Evolutionary conservation across 257 asterid genomes (phyloP).

Genomic region (Nicotiana attenuata): DNA sequence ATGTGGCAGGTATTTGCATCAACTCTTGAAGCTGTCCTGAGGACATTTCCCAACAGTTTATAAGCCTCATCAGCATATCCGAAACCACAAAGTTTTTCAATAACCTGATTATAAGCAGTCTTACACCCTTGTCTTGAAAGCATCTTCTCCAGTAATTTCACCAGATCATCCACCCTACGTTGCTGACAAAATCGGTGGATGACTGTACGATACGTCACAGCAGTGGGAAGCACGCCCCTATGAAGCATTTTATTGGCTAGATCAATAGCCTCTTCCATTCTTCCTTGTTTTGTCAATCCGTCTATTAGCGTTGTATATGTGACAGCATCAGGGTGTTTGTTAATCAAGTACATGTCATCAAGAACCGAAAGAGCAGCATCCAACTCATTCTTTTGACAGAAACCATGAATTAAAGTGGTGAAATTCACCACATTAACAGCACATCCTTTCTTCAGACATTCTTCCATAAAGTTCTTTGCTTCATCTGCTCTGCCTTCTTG

Average conservation of each 20-base stretch:
- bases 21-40: conserved; percentile 60
- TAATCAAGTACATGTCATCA: conserved; percentile 86
- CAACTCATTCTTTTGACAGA: conserved; percentile 64
- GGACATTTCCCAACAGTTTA: conserved; percentile 65
- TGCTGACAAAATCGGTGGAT: conserved; percentile 74
- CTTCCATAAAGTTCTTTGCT: conserved; percentile 71
- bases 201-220: conserved; percentile 69
- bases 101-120: conserved; percentile 65
- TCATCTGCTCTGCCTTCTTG: conserved; percentile 39
- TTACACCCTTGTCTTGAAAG: conserved; percentile 48
- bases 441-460: conserved; percentile 73
- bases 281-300: conserved; percentile 60
- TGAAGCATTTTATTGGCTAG: conserved; percentile 74
- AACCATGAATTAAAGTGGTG: conserved; percentile 81
- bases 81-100: conserved; percentile 70
- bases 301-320: conserved; percentile 65
- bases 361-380: conserved; percentile 84
- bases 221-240: conserved; percentile 75
- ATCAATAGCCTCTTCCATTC: conserved; percentile 64
- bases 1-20: conserved; percentile 65
- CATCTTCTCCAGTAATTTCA: conserved; percentile 65
- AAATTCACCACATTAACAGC: conserved; percentile 83
- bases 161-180: conserved; percentile 50
- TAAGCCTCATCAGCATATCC: conserved; percentile 71
- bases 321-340: conserved; percentile 83